A percentile compares a stretch with the other conserved stretches of the same genome.
phyloP scores from a whole-genome alignment of 768 basidiomycete genomes.

The Clathrus columnatus region DNA sequence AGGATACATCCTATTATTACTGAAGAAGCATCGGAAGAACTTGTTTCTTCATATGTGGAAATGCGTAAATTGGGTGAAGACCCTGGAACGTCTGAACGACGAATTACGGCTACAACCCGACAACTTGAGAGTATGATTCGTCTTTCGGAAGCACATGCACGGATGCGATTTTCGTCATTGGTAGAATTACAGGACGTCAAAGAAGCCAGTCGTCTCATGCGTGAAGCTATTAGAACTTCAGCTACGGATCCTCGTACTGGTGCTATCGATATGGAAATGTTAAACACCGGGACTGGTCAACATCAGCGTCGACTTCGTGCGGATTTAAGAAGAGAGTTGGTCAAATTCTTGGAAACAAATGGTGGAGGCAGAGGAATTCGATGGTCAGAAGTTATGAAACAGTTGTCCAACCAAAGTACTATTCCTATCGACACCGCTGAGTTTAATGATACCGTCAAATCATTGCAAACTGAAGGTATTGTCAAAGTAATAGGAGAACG shows the following conservation, averaged over 20 bases:
- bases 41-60: conserved; percentile 84
- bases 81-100: conserved; percentile 77
- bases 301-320: conserved; percentile 79
- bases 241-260: conserved; percentile 96
- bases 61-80: conserved; percentile 90
- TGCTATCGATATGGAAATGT: conserved; percentile 92
- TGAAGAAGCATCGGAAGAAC: conserved; percentile 74
- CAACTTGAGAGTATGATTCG: conserved; percentile 97
- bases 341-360: conserved; percentile 48
- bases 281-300: conserved; percentile 87
- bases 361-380: conserved; percentile 54
- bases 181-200: conserved; percentile 83
- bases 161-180: conserved; percentile 86
- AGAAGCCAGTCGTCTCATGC: conserved; percentile 92
- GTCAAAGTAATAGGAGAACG: conserved; percentile 83
- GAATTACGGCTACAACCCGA: conserved; percentile 96
- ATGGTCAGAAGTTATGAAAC: conserved; percentile 76
- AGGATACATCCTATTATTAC: conserved; percentile 81
- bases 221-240: conserved; percentile 88
- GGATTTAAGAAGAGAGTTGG: conserved; percentile 82
- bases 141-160: conserved; percentile 90
- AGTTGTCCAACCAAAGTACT: conserved; percentile 76
- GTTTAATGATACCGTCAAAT: conserved; percentile 71
- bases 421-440: conserved; percentile 71
- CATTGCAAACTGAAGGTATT: conserved; percentile 76